A percentile compares a stretch with the other conserved stretches of the same genome.
Conservation (phyloP, 805 yeast species). For the Yarrowia bubula region DNA sequence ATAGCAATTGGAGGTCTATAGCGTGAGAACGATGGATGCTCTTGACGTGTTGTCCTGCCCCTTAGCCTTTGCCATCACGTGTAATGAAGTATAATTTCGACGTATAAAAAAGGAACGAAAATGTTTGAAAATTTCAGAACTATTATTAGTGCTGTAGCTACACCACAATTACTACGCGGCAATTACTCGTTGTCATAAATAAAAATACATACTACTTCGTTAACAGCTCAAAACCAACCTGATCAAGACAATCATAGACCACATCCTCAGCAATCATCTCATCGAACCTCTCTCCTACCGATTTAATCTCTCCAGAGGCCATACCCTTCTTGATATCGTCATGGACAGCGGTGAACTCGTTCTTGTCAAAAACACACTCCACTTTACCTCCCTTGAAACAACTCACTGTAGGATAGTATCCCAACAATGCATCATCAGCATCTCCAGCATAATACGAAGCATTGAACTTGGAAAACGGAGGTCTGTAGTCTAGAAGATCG, state of each 20-base stretch:
- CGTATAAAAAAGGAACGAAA: too few relatives aligned
- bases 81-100: not conserved
- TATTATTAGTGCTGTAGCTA: too few relatives aligned
- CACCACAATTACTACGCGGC: too few relatives aligned
- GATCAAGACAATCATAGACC: slow-evolving; percentile 81
- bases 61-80: not conserved
- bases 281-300: slow-evolving; percentile 59
- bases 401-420: slow-evolving; percentile 89
- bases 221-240: slow-evolving; percentile 52
- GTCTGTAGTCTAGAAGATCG: slow-evolving; percentile 69
- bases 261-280: slow-evolving; percentile 77
- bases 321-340: slow-evolving; percentile 32
- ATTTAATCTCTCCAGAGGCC: slow-evolving; percentile 40
- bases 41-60: not conserved
- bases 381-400: slow-evolving; percentile 78
- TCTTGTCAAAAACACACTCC: slow-evolving; percentile 59
- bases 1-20: too few relatives aligned
- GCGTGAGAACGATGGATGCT: not conserved
- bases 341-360: slow-evolving; percentile 53
- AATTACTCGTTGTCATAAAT: too few relatives aligned
- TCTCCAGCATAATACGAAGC: slow-evolving; percentile 33
- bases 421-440: slow-evolving; percentile 77
- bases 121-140: too few relatives aligned
- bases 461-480: slow-evolving; percentile 61
- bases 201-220: not conserved